Evolutionary conservation across 2,329 filamentous ascomycete species (phyloP), one percentile per base, ranked within the genome.

Genomic region (Colletotrichum caudatum): DNA sequence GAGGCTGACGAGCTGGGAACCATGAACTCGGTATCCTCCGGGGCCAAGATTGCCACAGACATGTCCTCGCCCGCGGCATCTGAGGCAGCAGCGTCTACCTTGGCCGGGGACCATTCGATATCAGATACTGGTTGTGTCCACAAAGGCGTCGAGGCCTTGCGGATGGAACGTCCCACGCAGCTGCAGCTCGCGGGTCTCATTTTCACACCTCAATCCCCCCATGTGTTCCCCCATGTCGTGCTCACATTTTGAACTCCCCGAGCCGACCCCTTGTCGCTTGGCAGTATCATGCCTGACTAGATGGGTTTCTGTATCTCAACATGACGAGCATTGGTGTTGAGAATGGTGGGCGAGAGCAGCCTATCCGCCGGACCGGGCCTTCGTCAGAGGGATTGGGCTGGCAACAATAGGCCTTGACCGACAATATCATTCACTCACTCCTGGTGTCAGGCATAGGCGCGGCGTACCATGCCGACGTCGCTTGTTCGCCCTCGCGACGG

Each of bases 161-260:
- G 11, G 23, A 39, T 54, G 16, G 37, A 35, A 26, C 46, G 39
- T 29, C 20, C 18, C 35, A 23, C 33, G 18, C 44, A 66, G 57
- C 37, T 58, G 57, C 57, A 57, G 51, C 46, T 35, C 20, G 66
- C 66, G 63, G 65, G 70, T 65, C 69, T 50, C 20, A 50, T 50
- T 26, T 65, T 62, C 58, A 39, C 59, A 37, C 35, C 37, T 39
- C 12, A 16, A 14, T 14, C 14, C 37, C 37, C 14, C 39, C 26
- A 39, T 58, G 20, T 4, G 39, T 26, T 20, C 26, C 35, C 41
- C 60, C 39, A 35, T 35, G 33, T 29, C 29, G 39, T 4, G 12
- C 41, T 53, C 33, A 37, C 14, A 35, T 14, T 50, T 35, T 48
- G 16, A 44, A 37, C 29, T 26, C 29, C 35, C 16, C 26, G 53